Percentiles rank a stretch among this genome's conserved stretches.
Conservation (phyloP, 78 protist genomes). For the Speleostelium caveatum region DNA sequence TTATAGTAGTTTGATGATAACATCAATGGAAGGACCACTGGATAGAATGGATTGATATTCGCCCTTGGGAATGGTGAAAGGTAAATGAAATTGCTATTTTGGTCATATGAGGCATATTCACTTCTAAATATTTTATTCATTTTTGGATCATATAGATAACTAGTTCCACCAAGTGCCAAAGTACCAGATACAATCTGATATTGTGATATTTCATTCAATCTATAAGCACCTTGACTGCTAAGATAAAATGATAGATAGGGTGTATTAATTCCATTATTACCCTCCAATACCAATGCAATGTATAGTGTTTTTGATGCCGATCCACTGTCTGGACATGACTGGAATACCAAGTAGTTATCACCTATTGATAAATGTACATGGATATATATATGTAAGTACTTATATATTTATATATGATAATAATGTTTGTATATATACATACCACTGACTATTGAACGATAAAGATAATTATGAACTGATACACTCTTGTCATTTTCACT, state of each 20-base stretch:
- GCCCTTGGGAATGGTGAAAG: slow-evolving; percentile 18
- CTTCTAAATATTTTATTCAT: neutral
- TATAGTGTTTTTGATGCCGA: slow-evolving; percentile 4
- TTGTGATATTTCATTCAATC: neutral
- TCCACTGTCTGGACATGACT: slow-evolving; percentile 25
- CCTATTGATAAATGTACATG: neutral
- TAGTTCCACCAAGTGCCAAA: slow-evolving; percentile 29
- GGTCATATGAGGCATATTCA: no score
- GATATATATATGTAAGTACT: neutral
- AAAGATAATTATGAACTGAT: no score
- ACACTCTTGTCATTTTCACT: no score
- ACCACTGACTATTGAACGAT: no score
- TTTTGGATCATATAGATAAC: neutral
- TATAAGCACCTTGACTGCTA: neutral
- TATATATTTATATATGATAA: no score
- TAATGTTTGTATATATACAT: no score
- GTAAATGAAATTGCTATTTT: no score
- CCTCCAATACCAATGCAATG: no score
- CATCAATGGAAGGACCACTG: no score
- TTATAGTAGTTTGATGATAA: no score
- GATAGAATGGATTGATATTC: slow-evolving; percentile 32
- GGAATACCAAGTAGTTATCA: slow-evolving; percentile 6
- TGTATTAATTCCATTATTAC: neutral
- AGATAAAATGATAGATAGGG: neutral
- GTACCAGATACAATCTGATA: slow-evolving; percentile 18